Evolutionary conservation across 371 early-diverging fungal species (phyloP).

Genomic region (Mortierella sp.): DNA sequence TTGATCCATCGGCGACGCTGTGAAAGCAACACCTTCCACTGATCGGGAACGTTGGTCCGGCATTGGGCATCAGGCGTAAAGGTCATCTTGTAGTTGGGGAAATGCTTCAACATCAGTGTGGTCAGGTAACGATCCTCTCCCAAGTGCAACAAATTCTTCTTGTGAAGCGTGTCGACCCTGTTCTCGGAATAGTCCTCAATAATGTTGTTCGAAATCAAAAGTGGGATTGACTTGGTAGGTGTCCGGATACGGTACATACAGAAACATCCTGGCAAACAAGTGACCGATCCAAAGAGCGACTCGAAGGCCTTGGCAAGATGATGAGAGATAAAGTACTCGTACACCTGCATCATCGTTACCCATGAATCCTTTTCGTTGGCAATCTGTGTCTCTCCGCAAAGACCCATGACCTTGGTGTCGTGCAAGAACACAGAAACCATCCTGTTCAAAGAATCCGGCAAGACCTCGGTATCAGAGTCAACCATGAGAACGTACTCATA

Average conservation of each 20-base stretch:
- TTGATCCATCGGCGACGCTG: slow-evolving; percentile 99
- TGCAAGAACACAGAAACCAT: slow-evolving; percentile 90
- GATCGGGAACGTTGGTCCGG: slow-evolving; percentile 97
- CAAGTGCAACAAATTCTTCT: slow-evolving; percentile 88
- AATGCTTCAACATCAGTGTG: slow-evolving; percentile 98
- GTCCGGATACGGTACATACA: slow-evolving; percentile 94
- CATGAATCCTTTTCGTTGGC: slow-evolving; percentile 90
- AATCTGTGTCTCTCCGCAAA: slow-evolving; percentile 94
- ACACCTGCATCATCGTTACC: slow-evolving; percentile 99
- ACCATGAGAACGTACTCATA: slow-evolving; percentile 96
- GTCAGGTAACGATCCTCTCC: slow-evolving; percentile 96
- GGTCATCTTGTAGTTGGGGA: slow-evolving; percentile 97
- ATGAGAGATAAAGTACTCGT: slow-evolving; percentile 99
- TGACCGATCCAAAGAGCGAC: slow-evolving; percentile 98
- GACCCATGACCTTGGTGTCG: slow-evolving; percentile 90
- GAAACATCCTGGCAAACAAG: slow-evolving; percentile 97
- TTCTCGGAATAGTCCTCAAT: slow-evolving; percentile 96
- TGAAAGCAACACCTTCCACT: slow-evolving; percentile 93
- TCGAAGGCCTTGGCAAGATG: slow-evolving; percentile 99
- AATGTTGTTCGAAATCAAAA: slow-evolving; percentile 91
- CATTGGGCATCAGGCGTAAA: slow-evolving; percentile 98
- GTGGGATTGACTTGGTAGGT: slow-evolving; percentile 84
- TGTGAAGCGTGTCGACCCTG: slow-evolving; percentile 97
- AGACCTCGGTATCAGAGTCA: slow-evolving; percentile 95
- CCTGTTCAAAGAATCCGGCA: slow-evolving; percentile 84